Evolutionary conservation across 1,139 yeast species (phyloP).

Genomic region (Pichia kudriavzevii): DNA sequence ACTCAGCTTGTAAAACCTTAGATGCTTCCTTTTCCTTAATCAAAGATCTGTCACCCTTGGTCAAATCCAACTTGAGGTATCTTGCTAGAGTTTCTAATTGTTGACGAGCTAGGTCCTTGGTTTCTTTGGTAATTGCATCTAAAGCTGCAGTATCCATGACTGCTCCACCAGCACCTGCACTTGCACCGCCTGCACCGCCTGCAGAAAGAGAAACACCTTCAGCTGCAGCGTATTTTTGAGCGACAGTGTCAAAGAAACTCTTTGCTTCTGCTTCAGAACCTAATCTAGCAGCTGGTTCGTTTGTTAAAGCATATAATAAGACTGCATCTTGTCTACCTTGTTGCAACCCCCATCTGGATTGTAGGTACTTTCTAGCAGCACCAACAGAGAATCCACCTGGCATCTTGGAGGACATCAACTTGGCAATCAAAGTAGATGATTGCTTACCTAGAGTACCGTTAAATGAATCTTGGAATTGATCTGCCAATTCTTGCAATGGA

Average conservation of each 20-base stretch:
- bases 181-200: slow-evolving; percentile 35
- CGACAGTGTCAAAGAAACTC: slow-evolving; percentile 71
- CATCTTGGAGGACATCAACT: slow-evolving; percentile 94
- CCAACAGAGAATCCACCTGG: slow-evolving; percentile 98
- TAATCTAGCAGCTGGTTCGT: slow-evolving; percentile 87
- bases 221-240: slow-evolving; percentile 76
- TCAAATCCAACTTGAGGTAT: slow-evolving; percentile 85
- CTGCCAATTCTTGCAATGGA: slow-evolving; percentile 92
- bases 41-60: slow-evolving; percentile 81
- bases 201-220: slow-evolving; percentile 74
- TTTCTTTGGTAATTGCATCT: slow-evolving; percentile 88
- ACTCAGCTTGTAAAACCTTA: slow-evolving; percentile 73
- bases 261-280: slow-evolving; percentile 85
- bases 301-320: slow-evolving; percentile 71
- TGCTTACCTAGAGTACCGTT: slow-evolving; percentile 88
- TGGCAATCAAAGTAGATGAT: slow-evolving; percentile 77
- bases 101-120: slow-evolving; percentile 82
- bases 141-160: slow-evolving; percentile 93
- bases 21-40: slow-evolving; percentile 87
- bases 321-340: slow-evolving; percentile 92
- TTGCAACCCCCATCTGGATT: slow-evolving; percentile 85
- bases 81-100: slow-evolving; percentile 93
- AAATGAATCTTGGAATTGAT: slow-evolving; percentile 86
- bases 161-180: slow-evolving; percentile 68
- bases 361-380: slow-evolving; percentile 83